Evolutionary conservation across 2,329 filamentous ascomycete species (phyloP).

Genomic region (Bisporella sp.): DNA sequence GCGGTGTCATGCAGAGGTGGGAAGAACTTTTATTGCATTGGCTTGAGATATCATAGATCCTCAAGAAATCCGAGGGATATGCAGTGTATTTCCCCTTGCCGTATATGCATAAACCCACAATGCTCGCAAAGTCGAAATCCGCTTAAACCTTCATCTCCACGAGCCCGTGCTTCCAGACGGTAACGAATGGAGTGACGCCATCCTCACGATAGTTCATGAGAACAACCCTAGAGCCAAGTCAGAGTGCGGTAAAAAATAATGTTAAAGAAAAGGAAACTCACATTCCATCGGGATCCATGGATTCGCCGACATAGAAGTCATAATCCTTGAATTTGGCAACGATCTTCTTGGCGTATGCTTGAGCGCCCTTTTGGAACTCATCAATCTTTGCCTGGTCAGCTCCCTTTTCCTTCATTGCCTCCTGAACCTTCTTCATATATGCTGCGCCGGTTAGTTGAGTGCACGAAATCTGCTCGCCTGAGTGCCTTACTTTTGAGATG

Average conservation of each 20-base stretch:
- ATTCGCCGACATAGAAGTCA: conserved; percentile 89
- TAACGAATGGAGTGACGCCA: conserved; percentile 81
- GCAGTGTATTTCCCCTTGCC: too few species aligned
- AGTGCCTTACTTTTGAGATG: conserved; percentile 73
- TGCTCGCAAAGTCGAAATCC: too few species aligned
- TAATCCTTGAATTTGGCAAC: conserved; percentile 87
- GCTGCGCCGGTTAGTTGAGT: conserved; percentile 35
- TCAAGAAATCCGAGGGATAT: too few species aligned
- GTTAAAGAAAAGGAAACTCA: conserved; percentile 39
- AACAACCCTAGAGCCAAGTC: conserved; percentile 56
- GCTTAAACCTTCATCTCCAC: conserved; percentile 81
- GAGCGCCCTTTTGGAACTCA: conserved; percentile 72
- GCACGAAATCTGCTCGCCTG: neutral
- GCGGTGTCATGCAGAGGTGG: too few species aligned
- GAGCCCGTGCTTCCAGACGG: conserved; percentile 93
- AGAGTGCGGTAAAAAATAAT: neutral
- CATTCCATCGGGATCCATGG: conserved; percentile 92
- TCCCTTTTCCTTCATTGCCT: conserved; percentile 54
- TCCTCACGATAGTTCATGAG: conserved; percentile 98
- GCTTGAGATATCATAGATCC: neutral
- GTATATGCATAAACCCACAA: too few species aligned
- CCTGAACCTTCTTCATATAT: conserved; percentile 90
- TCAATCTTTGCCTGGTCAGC: conserved; percentile 60
- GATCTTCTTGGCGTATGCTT: conserved; percentile 70
- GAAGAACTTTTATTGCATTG: conserved; percentile 1